Base-by-base conservation (phyloP, 306 rosid species). In the Carpinus fangiana region DNA sequence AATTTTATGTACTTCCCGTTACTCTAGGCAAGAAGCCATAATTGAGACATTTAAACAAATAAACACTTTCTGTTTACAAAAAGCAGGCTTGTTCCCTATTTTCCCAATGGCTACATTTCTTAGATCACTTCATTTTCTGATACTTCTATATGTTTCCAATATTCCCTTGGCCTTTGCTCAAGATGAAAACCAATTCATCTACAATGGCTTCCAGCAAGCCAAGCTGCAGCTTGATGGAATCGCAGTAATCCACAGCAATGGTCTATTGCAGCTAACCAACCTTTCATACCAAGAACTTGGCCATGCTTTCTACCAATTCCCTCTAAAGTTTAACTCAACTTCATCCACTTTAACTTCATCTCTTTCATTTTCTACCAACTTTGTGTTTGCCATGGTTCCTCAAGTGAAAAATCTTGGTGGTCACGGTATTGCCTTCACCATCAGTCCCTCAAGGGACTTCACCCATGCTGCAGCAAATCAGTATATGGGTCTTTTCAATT, bases 341-440 rank as follows among this genome's bases (percentile, higher is more conserved):
- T 28, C 71, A 9, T 18, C 50, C 34, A 31, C 34, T 31, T 31
- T 31, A 17, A 31, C 43, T 34, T 28, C 71, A 9, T 18, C 50
- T 16, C 50, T 66, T 66, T 38, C 71, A 66, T 38, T 38, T 66
- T 66, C 50, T 9, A 38, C 71, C 18, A 38, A 36, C 50, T 18
- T 66, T 66, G 50, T 66, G 11, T 38, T 66, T 66, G 71, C 71
- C 23, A 66, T 66, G 47, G 26, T 66, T 66, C 50, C 50, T 17
- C 7, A 0, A 38, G 2, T 0, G 2, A 60, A 41, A 17, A 10
- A 0, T 2, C 13, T n/a, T 2, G 17, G 78, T 12, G 82, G 78
- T 75, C 60, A 80, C 16, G 86, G 89, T 12, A 28, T 82, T 1
- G 78, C 73, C 50, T 82, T 86, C 60, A 54, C 59, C 26, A 72